Base-by-base conservation (phyloP, 192 early-diverging fungal species). In the Gryganskiella cystojenkinii region DNA sequence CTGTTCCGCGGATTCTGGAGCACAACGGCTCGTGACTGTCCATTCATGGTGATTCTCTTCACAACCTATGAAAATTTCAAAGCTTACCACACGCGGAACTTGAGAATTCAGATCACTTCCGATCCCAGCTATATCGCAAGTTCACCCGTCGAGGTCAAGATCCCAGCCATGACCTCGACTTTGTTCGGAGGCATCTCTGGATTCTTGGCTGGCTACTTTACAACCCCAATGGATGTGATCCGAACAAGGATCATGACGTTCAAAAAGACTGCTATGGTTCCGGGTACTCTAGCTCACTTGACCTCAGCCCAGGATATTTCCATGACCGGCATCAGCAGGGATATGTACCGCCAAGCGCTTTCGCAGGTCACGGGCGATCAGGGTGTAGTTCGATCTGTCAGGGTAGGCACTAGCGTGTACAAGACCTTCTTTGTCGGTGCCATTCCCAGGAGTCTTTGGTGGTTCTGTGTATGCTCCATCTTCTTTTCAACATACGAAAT, bases 31-130 rank as follows among this genome's bases (percentile, higher is more conserved):
- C 78, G 92, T 25, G 92, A 93, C 57, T 89, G 86, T 70, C 92
- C 92, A 1, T 93, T 93, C 84, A 93, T 93, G 92, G 81, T 89
- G 20, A 92, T 93, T 52, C 78, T 93, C 27, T 87, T 93, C 45
- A 88, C 87, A 14, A 89, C 90, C 19, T 93, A 93, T 54, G 92
- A 93, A 50, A 87, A 86, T 57, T 90, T 93, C 74, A 93, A 93
- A 59, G 88, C 86, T 10, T 80, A 85, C 43, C 92, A 93, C 44
- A 85, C 83, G 45, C 80, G 70, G 19, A 72, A 80, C 44, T n/a
- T 80, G n/a, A 54, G 59, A 4, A 66, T 82, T 61, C 58, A 64
- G 71, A 68, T 86, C 72, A 59, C 75, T 53, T 44, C 73, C 17
- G 68, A 76, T 28, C 70, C 80, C 13, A 56, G 74, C 8, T 82